A percentile compares a stretch with the other conserved stretches of the same genome.
Evolutionary conservation across 768 basidiomycete genomes (phyloP).

Genomic region (Termitomyces sp.): DNA sequence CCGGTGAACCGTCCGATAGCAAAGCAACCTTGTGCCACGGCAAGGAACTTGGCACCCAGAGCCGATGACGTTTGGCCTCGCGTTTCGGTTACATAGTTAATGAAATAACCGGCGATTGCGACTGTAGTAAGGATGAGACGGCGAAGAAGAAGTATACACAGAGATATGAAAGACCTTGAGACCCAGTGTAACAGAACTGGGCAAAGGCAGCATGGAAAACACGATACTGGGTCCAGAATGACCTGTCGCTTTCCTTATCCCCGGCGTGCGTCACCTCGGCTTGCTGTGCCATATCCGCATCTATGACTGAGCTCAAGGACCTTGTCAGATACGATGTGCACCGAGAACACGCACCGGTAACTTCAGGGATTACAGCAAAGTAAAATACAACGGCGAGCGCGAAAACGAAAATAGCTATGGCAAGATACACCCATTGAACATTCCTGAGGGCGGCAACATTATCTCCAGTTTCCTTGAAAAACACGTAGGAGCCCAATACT

Average conservation of each 20-base stretch:
- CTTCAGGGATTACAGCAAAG: slow-evolving; percentile 27
- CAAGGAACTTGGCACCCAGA: slow-evolving; percentile 24
- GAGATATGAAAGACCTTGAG: slow-evolving; percentile 19
- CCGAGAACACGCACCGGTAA: slow-evolving; percentile 19
- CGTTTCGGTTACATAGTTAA: slow-evolving; percentile 27
- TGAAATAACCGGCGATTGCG: slow-evolving; percentile 26
- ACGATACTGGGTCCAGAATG: slow-evolving; percentile 23
- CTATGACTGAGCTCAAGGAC: slow-evolving; percentile 7
- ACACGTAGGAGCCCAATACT: slow-evolving; percentile 26
- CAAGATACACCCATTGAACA: slow-evolving; percentile 30
- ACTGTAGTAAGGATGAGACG: slow-evolving; percentile 13
- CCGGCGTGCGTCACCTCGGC: slow-evolving; percentile 25
- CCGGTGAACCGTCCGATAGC: slow-evolving; percentile 25
- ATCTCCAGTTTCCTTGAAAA: slow-evolving; percentile 27
- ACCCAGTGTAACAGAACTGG: slow-evolving; percentile 26
- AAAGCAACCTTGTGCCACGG: slow-evolving; percentile 27
- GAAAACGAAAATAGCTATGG: slow-evolving; percentile 28
- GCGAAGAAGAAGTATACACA: background rate
- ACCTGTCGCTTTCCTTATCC: slow-evolving; percentile 18
- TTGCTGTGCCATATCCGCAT: slow-evolving; percentile 28
- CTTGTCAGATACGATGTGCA: background rate
- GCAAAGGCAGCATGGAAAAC: slow-evolving; percentile 27
- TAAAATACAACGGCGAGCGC: slow-evolving; percentile 25
- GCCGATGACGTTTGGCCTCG: slow-evolving; percentile 17
- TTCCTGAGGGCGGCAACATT: slow-evolving; percentile 22